These are phyloP conservation scores for Malus sylvestris DNA, from an alignment of 306 rosid genomes.

Conservation along the genomic window DNA sequence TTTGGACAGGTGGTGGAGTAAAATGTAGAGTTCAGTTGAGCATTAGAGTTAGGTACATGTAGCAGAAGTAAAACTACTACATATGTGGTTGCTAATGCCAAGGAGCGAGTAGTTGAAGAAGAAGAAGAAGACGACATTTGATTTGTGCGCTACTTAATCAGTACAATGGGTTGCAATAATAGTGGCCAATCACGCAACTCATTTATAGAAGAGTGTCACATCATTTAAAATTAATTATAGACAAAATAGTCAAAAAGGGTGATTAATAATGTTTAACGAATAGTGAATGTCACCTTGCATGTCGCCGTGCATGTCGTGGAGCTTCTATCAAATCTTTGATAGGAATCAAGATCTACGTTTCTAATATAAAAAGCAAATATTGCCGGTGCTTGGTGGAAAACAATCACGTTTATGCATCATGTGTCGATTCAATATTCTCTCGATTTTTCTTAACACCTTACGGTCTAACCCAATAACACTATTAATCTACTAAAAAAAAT, in stretches of 20 bases:
- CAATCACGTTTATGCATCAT: too few species aligned
- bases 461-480: too few species aligned
- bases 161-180: neutral
- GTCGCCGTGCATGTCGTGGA: neutral
- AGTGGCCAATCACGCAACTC: neutral
- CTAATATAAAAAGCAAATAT: neutral
- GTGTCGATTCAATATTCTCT: too few species aligned
- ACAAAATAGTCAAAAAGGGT: neutral
- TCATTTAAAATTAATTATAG: neutral
- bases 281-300: neutral
- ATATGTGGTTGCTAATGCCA: conserved; percentile 1
- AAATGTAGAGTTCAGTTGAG: conserved; percentile 48
- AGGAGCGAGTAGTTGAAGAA: neutral
- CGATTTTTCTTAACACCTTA: too few species aligned
- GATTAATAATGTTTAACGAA: neutral
- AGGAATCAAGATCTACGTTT: neutral
- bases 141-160: neutral
- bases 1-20: conserved; percentile 54
- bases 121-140: conserved; percentile 32
- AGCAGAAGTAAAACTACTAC: neutral
- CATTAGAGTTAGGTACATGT: conserved; percentile 31
- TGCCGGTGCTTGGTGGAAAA: neutral
- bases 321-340: neutral
- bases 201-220: neutral
- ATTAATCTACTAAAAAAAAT: too few species aligned